Conservation (phyloP, 2,329 filamentous ascomycete genomes). For the Coleophoma crateriformis region DNA sequence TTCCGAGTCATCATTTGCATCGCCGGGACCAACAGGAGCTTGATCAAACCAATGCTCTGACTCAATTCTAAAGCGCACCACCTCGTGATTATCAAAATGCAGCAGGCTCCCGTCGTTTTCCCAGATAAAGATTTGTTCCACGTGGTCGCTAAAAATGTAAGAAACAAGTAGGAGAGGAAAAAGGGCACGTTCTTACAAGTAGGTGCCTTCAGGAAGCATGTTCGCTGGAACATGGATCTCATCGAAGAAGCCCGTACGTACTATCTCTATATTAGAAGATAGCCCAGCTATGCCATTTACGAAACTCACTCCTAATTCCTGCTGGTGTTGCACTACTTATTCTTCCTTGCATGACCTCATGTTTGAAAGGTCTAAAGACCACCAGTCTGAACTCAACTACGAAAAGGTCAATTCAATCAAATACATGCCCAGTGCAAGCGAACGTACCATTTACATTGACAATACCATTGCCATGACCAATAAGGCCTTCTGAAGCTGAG, state of each 20-base stretch:
- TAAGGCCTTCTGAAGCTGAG: slow-evolving; percentile 85
- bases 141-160: slow-evolving; percentile 50
- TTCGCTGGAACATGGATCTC: slow-evolving; percentile 78
- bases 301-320: slow-evolving; percentile 62
- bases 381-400: slow-evolving; percentile 87
- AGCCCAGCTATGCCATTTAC: neutral
- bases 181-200: slow-evolving; percentile 53
- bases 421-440: neutral
- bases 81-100: slow-evolving; percentile 87
- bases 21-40: slow-evolving; percentile 61
- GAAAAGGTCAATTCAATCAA: neutral
- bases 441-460: slow-evolving; percentile 85
- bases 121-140: slow-evolving; percentile 83
- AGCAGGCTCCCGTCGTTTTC: slow-evolving; percentile 65
- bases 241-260: slow-evolving; percentile 88
- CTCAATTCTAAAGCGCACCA: slow-evolving; percentile 79
- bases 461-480: slow-evolving; percentile 85
- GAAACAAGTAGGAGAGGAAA: neutral
- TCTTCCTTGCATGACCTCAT: slow-evolving; percentile 80
- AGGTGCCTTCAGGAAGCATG: slow-evolving; percentile 68
- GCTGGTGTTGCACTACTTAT: slow-evolving; percentile 70
- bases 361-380: slow-evolving; percentile 93
- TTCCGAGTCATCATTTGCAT: slow-evolving; percentile 53
- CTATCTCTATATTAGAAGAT: slow-evolving; percentile 28
- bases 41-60: slow-evolving; percentile 90